These are phyloP conservation scores for Magnaporthales sp. DNA, from an alignment of 2,329 filamentous ascomycete species.

Conservation along the genomic window DNA sequence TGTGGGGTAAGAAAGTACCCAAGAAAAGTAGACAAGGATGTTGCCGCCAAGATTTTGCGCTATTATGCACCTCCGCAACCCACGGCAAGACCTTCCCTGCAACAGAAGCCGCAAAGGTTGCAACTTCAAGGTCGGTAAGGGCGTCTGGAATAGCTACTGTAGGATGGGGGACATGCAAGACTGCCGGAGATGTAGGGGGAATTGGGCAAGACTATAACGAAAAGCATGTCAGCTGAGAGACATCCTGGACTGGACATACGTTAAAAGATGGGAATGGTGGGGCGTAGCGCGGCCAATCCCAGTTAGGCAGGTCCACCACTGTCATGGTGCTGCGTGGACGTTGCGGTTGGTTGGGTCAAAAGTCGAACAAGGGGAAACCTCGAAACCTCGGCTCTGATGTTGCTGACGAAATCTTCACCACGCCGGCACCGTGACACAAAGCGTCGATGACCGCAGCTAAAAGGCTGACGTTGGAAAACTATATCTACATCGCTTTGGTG, in stretches of 20 bases:
- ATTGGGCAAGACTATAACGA: background rate
- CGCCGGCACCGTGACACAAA: background rate
- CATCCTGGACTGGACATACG: background rate
- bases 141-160: background rate
- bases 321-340: background rate
- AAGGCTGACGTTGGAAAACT: background rate
- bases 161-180: background rate
- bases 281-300: background rate
- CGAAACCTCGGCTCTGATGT: background rate
- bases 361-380: background rate
- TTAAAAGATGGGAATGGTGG: background rate
- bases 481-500: background rate
- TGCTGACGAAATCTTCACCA: background rate
- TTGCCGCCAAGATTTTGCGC: background rate
- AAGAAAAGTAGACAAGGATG: background rate
- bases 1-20: background rate
- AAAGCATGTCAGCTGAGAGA: background rate
- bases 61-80: background rate
- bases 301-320: background rate
- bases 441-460: background rate
- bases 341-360: background rate
- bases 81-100: background rate
- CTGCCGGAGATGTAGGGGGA: background rate
- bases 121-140: background rate
- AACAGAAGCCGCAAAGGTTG: background rate